Evolutionary conservation across 306 rosid species (phyloP).

Genomic region (Begonia masoniana): DNA sequence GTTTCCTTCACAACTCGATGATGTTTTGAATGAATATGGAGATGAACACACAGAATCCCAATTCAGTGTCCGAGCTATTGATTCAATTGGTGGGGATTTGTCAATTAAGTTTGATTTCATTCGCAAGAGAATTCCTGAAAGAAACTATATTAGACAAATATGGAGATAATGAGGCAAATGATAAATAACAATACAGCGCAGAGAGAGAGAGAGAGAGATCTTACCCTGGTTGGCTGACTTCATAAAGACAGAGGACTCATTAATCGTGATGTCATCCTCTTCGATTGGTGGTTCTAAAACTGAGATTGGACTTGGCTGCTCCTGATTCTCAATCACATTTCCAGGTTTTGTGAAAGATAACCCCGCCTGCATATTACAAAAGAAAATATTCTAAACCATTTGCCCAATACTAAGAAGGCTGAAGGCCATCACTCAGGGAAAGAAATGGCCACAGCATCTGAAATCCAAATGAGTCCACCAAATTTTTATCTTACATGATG

Average conservation of each 20-base stretch:
- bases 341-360: slow-evolving; percentile 33
- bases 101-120: slow-evolving; percentile 71
- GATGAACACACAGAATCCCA: slow-evolving; percentile 56
- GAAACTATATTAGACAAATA: too few relatives aligned
- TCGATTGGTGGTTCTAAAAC: slow-evolving; percentile 63
- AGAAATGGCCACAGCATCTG: too few relatives aligned
- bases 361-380: slow-evolving; percentile 32
- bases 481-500: too few relatives aligned
- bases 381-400: slow-evolving; percentile 11
- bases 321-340: slow-evolving; percentile 39
- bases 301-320: slow-evolving; percentile 85
- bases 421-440: too few relatives aligned
- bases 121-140: neutral
- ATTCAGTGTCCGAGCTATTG: slow-evolving; percentile 67
- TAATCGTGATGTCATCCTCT: slow-evolving; percentile 40
- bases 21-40: slow-evolving; percentile 36
- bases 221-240: slow-evolving; percentile 37
- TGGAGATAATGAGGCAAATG: too few relatives aligned
- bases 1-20: slow-evolving; percentile 24
- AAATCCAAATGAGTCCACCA: too few relatives aligned
- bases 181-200: too few relatives aligned
- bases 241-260: slow-evolving; percentile 23
- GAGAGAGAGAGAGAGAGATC: slow-evolving; percentile 10
- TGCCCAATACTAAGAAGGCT: too few relatives aligned
- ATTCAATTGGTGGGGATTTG: slow-evolving; percentile 93